These are phyloP conservation scores for Chlamydomonas incerta DNA, from an alignment of 139 green algal genomes.

Conservation along the genomic window DNA sequence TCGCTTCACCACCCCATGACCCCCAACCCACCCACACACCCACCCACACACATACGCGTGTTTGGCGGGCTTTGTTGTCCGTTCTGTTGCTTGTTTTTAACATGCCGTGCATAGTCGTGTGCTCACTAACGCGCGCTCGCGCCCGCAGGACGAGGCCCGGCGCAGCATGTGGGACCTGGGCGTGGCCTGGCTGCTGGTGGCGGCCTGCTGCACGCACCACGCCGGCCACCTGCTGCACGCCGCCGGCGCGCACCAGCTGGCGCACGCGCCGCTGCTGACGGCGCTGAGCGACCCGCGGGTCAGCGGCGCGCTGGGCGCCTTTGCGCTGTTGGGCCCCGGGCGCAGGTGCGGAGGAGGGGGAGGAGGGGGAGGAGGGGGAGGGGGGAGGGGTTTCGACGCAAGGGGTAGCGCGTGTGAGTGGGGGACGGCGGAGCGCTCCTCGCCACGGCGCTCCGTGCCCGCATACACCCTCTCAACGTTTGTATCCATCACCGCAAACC, in stretches of 20 bases:
- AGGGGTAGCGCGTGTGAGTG: too few relatives aligned
- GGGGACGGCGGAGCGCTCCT: too few relatives aligned
- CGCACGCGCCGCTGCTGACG: constrained; percentile 74
- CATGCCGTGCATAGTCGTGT: too few relatives aligned
- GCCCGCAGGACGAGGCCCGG: constrained; percentile 61
- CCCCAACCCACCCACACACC: too few relatives aligned
- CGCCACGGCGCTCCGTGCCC: too few relatives aligned
- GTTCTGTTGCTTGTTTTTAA: too few relatives aligned
- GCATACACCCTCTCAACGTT: too few relatives aligned
- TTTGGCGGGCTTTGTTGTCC: too few relatives aligned
- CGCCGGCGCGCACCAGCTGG: constrained; percentile 66
- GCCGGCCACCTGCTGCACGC: constrained; percentile 83
- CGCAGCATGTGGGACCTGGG: constrained; percentile 67
- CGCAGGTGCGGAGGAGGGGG: constrained; percentile 49
- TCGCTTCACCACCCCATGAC: too few relatives aligned
- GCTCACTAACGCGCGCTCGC: neutral
- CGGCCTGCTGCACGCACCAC: constrained; percentile 86
- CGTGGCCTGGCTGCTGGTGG: constrained; percentile 81
- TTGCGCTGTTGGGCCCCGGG: constrained; percentile 87
- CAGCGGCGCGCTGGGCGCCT: constrained; percentile 74
- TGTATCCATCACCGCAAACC: neutral
- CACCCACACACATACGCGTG: too few relatives aligned
- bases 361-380: too few relatives aligned
- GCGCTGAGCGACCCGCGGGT: constrained; percentile 73
- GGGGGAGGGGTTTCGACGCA: too few relatives aligned